Percentiles rank a stretch among this genome's conserved stretches.
Conservation (phyloP, 2,329 filamentous ascomycete genomes). For the Seiridium unicorne region DNA sequence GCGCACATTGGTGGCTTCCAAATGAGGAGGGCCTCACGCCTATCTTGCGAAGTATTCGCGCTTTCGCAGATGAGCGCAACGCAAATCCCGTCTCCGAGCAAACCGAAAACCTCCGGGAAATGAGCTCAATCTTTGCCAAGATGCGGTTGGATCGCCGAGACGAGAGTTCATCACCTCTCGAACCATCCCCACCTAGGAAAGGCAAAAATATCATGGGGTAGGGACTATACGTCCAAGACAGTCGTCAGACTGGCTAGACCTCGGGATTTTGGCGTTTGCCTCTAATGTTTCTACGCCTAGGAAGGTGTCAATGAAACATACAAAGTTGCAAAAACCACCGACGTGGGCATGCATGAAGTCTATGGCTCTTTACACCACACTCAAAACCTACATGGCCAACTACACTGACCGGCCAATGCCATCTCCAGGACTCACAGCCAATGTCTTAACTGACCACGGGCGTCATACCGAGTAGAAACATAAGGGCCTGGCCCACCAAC, state of each 20-base stretch:
- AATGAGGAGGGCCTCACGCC: slow-evolving; percentile 73
- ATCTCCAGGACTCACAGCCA: no score
- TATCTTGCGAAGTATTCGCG: slow-evolving; percentile 73
- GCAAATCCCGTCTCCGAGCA: slow-evolving; percentile 55
- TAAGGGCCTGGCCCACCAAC: no score
- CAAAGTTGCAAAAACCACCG: no score
- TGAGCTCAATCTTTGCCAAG: slow-evolving; percentile 70
- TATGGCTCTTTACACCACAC: no score
- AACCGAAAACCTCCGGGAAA: slow-evolving; percentile 68
- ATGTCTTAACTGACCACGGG: no score
- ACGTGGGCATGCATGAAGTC: no score
- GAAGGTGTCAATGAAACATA: no score
- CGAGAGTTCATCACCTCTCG: slow-evolving; percentile 15
- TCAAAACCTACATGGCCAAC: no score
- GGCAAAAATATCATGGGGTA: slow-evolving; percentile 5
- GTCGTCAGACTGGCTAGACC: not conserved
- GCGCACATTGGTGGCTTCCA: slow-evolving; percentile 86
- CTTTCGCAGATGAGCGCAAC: slow-evolving; percentile 78
- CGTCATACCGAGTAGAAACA: no score
- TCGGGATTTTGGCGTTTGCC: no score
- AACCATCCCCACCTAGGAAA: slow-evolving; percentile 13
- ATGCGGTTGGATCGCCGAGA: slow-evolving; percentile 46
- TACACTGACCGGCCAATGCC: no score
- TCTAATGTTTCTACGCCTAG: no score
- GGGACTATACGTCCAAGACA: not conserved